Evolutionary conservation across 371 early-diverging fungal genomes (phyloP).

Genomic region (Mucor velutinosus): DNA sequence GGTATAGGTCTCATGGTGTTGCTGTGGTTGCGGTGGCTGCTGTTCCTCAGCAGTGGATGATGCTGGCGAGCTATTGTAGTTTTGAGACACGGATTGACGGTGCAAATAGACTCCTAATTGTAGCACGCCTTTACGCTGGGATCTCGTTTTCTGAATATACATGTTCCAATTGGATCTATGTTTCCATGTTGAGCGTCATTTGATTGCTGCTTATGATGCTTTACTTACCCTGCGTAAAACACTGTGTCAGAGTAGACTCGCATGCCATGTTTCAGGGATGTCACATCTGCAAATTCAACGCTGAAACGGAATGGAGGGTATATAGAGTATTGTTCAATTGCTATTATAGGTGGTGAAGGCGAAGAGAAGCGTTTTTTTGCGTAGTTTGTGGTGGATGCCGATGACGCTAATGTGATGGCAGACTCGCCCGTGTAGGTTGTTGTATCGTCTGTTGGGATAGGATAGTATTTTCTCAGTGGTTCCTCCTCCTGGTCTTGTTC

Average conservation of each 20-base stretch:
- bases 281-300: constrained; percentile 53
- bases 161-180: constrained; percentile 62
- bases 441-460: constrained; percentile 56
- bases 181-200: not conserved
- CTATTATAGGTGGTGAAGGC: not conserved
- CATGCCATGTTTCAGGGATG: constrained; percentile 35
- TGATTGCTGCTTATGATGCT: not conserved
- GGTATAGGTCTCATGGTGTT: not conserved
- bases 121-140: constrained; percentile 39
- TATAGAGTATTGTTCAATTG: constrained; percentile 30
- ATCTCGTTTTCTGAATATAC: constrained; percentile 56
- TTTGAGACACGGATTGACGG: constrained; percentile 48
- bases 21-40: not conserved
- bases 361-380: not conserved
- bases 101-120: constrained; percentile 60
- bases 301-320: constrained; percentile 64
- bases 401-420: constrained; percentile 28
- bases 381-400: not conserved
- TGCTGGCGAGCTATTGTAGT: not conserved
- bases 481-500: not conserved
- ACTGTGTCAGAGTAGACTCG: constrained; percentile 52
- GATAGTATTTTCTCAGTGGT: constrained; percentile 14
- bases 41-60: not conserved
- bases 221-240: constrained; percentile 61
- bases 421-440: constrained; percentile 54